Evolutionary conservation across 768 basidiomycete species (phyloP), one percentile per base, ranked within the genome.

Genomic region (Mycena sanguinolenta): DNA sequence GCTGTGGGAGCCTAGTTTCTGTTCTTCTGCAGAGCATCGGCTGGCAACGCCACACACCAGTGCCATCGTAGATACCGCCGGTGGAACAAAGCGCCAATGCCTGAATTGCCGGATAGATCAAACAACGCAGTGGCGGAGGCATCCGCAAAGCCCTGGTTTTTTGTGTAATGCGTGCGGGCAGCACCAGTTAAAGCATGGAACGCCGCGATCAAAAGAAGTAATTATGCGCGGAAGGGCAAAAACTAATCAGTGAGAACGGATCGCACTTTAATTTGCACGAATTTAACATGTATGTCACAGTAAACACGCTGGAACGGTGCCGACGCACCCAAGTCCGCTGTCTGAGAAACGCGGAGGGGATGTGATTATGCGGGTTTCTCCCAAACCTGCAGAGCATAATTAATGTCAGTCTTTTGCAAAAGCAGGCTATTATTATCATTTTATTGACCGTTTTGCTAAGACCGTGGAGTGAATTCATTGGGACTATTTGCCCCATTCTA

Each of bases 91-190:
- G 17, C 52, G 52, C 28, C 52, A n/a, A 28, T 53, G 52, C 52
- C 2, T 53, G 23, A 28, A 53, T 17, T 53, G 52, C 52, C 16
- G 1, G 28, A 17, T 53, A 28, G 52, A 53, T 27, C 52, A 53
- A 27, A 53, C 52, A 53, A 53, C 25, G 52, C 52, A 53, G 28
- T 53, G 52, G 52, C 52, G 52, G 14, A 53, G 16, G 17, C 52
- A 53, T n/a, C 52, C 52, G 32, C 8, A 53, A n/a, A 27, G 28
- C 23, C 17, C 52, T 17, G 52, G 52, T 28, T 53, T 30, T 53
- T 19, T 53, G 28, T 53, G 52, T 32, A 53, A 53, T 28, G 52
- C 52, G 52, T 53, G 52, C 28, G 52, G 52, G 52, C 52, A 53
- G 17, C 52, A 53, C 23, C 52, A 53, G 52, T 27, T 28, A 28